Evolutionary conservation across 257 asterid genomes (phyloP), one percentile per base, ranked within the genome.

Genomic region (Mitragyna speciosa): DNA sequence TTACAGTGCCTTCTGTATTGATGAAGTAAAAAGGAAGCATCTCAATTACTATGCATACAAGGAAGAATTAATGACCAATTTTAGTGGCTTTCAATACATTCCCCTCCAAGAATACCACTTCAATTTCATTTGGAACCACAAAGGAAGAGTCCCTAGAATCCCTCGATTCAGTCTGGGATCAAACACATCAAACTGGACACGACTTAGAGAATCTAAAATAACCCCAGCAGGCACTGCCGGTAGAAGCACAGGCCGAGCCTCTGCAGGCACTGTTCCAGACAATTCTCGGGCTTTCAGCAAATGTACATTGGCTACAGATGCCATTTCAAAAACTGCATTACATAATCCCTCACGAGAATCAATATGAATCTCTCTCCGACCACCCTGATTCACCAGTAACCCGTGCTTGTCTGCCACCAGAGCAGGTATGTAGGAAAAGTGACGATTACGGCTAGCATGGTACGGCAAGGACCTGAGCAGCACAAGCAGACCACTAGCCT

Each of bases 71-170:
- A 16, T 49, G 3, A 70, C 41, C 59, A 68, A 56, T 28, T 70
- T 39, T 8, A 75, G 76, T 61, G 79, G 22, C 30, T 72, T 58
- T 94, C 90, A 95, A 79, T 95, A 95, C 66, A 83, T 88, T 22
- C 96, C 95, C 84, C 94, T 90, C 99, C 94, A 95, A 0, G 99
- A 89, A 82, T 77, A 77, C 98, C 96, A 91, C 82, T 95, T 95
- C 17, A 95, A 86, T 84, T 91, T 93, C 86, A 95, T 83, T 84
- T 93, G 98, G 83, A 88, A 95, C 93, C 90, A 86, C 87, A 93
- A 86, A 15, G 99, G 98, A 12, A 93, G 86, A 77, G 85, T 79
- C 79, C 99, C 99, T 51, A 95, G 79, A 39, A 92, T 83, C 58
- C 98, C 99, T 30, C 87, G 81, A 4, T 81, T 74, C 76, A 95